Percentiles rank a stretch among this genome's conserved stretches.
Evolutionary conservation across 768 basidiomycete genomes (phyloP).

Genomic region (Xerocomus spinulosus): DNA sequence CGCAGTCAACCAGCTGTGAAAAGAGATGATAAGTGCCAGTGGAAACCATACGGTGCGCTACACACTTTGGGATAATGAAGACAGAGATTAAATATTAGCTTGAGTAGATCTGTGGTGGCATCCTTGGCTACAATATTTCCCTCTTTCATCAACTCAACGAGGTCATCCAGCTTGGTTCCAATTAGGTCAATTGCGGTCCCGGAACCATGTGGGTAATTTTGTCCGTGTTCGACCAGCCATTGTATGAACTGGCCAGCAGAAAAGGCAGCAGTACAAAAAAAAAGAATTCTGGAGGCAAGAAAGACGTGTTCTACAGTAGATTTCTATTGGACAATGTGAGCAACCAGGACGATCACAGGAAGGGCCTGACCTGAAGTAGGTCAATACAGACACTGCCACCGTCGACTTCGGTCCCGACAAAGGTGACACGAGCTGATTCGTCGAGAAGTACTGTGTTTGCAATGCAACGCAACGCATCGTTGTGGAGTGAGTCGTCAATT

Average conservation of each 20-base stretch:
- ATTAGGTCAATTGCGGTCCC: slow-evolving; percentile 61
- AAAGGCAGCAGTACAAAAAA: slow-evolving; percentile 60
- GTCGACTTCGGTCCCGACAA: slow-evolving; percentile 54
- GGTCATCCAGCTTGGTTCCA: slow-evolving; percentile 53
- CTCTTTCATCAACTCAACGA: slow-evolving; percentile 45
- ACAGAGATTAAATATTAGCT: slow-evolving; percentile 78
- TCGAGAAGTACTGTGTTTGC: slow-evolving; percentile 77
- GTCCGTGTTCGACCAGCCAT: slow-evolving; percentile 63
- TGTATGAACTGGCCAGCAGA: slow-evolving; percentile 44
- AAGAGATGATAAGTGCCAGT: background rate
- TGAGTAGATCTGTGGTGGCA: slow-evolving; percentile 79
- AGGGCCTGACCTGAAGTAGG: slow-evolving; percentile 50
- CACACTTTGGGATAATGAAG: slow-evolving; percentile 75
- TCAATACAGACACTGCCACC: slow-evolving; percentile 56
- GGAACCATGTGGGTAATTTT: slow-evolving; percentile 36
- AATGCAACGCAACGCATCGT: slow-evolving; percentile 69
- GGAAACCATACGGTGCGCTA: background rate
- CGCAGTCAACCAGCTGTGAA: slow-evolving; percentile 37
- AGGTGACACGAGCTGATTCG: slow-evolving; percentile 54
- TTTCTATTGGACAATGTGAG: slow-evolving; percentile 43
- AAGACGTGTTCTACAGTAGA: slow-evolving; percentile 63
- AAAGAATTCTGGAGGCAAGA: slow-evolving; percentile 71
- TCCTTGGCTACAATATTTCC: slow-evolving; percentile 47
- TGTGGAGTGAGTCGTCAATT: slow-evolving; percentile 55
- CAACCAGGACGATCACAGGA: background rate